Evolutionary conservation across 768 basidiomycete species (phyloP).

Genomic region (Trametes maxima): DNA sequence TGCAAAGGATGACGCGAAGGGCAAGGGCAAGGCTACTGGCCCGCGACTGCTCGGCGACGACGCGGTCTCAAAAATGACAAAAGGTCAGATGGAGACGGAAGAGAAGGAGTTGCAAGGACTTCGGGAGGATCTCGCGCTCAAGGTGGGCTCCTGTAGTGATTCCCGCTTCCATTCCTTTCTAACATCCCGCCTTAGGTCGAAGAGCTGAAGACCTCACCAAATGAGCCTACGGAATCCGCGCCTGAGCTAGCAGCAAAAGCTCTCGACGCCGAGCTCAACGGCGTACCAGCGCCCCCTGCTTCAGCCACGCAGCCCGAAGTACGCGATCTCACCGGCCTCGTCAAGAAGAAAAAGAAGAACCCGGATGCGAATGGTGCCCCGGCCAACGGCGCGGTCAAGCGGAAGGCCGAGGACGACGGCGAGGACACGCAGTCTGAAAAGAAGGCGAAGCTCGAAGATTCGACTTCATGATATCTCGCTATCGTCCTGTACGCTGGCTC

Average conservation of each 20-base stretch:
- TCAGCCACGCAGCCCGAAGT: slow-evolving; percentile 46
- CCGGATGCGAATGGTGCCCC: slow-evolving; percentile 37
- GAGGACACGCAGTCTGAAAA: slow-evolving; percentile 50
- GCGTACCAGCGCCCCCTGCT: slow-evolving; percentile 36
- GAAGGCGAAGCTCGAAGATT: slow-evolving; percentile 61
- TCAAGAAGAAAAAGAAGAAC: slow-evolving; percentile 80
- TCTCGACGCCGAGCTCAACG: slow-evolving; percentile 71
- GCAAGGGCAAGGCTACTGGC: slow-evolving; percentile 70
- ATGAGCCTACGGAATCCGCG: slow-evolving; percentile 57
- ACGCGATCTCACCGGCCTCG: slow-evolving; percentile 83
- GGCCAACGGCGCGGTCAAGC: slow-evolving; percentile 46
- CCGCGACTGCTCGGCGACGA: slow-evolving; percentile 49
- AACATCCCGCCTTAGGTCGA: slow-evolving; percentile 63
- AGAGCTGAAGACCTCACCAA: slow-evolving; percentile 83
- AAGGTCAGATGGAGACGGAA: slow-evolving; percentile 74
- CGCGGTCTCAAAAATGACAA: slow-evolving; percentile 64
- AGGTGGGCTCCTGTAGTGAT: slow-evolving; percentile 45
- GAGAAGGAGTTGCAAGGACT: slow-evolving; percentile 77
- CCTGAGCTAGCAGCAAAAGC: slow-evolving; percentile 72
- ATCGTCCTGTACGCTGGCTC: neutral
- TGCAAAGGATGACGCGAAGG: slow-evolving; percentile 50
- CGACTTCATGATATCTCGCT: slow-evolving; percentile 23
- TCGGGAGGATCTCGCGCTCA: slow-evolving; percentile 80
- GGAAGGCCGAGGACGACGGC: slow-evolving; percentile 69
- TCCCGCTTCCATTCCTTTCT: neutral